Base-by-base conservation (phyloP, 345 rosid genomes). In the Arabis hirsuta region DNA sequence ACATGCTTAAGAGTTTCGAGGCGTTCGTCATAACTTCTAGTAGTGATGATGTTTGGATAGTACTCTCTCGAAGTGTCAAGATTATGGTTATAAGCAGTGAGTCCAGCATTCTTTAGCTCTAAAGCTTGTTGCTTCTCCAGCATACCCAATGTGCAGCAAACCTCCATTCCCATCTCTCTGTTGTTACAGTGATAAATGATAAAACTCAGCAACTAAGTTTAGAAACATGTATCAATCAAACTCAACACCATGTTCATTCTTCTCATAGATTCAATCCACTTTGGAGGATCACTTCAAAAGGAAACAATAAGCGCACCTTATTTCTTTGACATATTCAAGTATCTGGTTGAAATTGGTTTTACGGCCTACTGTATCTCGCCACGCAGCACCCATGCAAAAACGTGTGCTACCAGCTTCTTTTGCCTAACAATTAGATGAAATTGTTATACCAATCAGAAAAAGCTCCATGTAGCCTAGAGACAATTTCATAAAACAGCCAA, bases 371-470 rank as follows among this genome's bases (percentile, higher is more conserved):
- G 96, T 91, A 63, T 95, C 99, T 83, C 99, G 85, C 99, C 99
- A 95, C 10, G 98, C 98, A 74, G 99, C 99, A 81, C 99, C 98
- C 99, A 95, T 95, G 73, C 99, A 95, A 81, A 95, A 95, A 47
- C 99, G 92, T n/a, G 98, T 91, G 81, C 99, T 95, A 5, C 99
- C 99, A 58, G 94, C 98, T 72, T 95, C 97, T 80, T 95, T 95
- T 58, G 99, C 98, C 99, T 95, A 90, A 67, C 74, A 71, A 39
- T 36, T 8, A 36, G 11, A 36, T 36, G 3, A 36, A 2, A 8
- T 36, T 36, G 8, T 32, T 5, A 32, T 6, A 32, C 36, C 36
- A 32, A 32, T 32, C 34, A 31, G 34, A 31, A 4, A 27, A 6
- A 31, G 34, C 34, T 31, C 34, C 34, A 31, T 31, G 5, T 31